Evolutionary conservation across 768 basidiomycete species (phyloP), one percentile per base, ranked within the genome.

Genomic region (Suillus fuscotomentosus): DNA sequence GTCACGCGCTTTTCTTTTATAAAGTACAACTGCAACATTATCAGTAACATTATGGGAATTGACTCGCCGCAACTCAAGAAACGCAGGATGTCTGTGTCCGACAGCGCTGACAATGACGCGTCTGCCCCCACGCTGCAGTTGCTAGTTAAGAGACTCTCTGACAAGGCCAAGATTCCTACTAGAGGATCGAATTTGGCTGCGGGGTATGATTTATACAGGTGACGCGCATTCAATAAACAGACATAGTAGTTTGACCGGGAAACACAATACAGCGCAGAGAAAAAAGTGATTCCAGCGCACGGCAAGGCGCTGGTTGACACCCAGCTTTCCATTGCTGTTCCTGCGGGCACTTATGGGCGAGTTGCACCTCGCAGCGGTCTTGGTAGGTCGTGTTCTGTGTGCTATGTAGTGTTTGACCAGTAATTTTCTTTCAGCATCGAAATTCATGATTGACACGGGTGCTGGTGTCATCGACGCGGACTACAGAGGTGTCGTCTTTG

Each of bases 391-490:
- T 24, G 27, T 60, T 55, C 15, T 39, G 57, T 39, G 55, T n/a
- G 27, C 38, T 51, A 61, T 22, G 5, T 62, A 24, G 41, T 43
- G 48, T 56, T 59, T 9, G 61, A 34, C 60, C 20, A 27, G 56
- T 36, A 65, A 17, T 36, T 48, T 22, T 53, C 50, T 42, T 66
- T 20, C 67, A 97, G 97, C 97, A 22, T 92, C 92, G 17, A 99
- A 99, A 74, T 95, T 94, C 76, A 95, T 94, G 88, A 98, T 99
- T 64, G 93, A 96, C 73, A 99, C 97, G 0, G 97, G 97, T 2
- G 97, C 97, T 13, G 97, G 97, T 24, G 97, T 99, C 8, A 86
- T 99, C 60, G 97, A 99, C 67, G 93, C 94, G 8, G 97, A 99
- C 75, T 99, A 99, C 77, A 84, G 97, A 61, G 97, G 97, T 24